These are phyloP conservation scores for Galerina sulciceps DNA, from an alignment of 768 basidiomycete species.

Conservation along the genomic window DNA sequence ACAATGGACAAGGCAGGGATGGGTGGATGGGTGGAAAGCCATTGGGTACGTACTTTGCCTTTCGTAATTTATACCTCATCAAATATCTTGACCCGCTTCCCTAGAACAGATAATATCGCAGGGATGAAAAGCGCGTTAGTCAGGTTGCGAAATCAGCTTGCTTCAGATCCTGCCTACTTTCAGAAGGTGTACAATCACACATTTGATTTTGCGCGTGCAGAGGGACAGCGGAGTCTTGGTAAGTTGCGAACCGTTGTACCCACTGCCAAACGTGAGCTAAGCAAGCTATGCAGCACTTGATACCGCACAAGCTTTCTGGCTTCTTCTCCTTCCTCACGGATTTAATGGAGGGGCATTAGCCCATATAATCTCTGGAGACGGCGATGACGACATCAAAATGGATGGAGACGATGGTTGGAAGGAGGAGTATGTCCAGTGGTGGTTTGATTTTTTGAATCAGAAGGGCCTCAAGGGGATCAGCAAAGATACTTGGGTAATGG, in stretches of 20 bases:
- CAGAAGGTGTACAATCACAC: constrained; percentile 78
- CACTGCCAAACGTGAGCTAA: neutral
- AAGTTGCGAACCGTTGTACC: constrained; percentile 23
- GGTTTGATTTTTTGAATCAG: constrained; percentile 77
- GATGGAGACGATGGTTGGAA: constrained; percentile 62
- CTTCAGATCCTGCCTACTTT: constrained; percentile 72
- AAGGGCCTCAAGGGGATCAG: constrained; percentile 78
- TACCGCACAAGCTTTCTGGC: constrained; percentile 78
- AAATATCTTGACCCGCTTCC: neutral
- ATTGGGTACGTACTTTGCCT: constrained; percentile 54
- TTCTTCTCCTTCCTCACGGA: constrained; percentile 74
- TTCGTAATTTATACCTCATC: neutral
- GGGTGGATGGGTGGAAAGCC: constrained; percentile 82
- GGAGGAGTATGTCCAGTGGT: constrained; percentile 64
- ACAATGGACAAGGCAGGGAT: constrained; percentile 70
- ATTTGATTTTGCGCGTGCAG: constrained; percentile 76
- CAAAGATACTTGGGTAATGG: constrained; percentile 91
- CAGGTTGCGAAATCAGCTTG: constrained; percentile 61
- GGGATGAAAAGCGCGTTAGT: constrained; percentile 62
- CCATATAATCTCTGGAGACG: constrained; percentile 37
- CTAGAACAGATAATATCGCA: constrained; percentile 67
- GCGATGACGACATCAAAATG: constrained; percentile 52
- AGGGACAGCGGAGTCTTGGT: constrained; percentile 85
- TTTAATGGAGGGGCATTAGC: constrained; percentile 68
- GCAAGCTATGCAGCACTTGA: constrained; percentile 53